Conservation (phyloP, 2,329 filamentous ascomycete genomes). For the Akanthomyces muscarius region DNA sequence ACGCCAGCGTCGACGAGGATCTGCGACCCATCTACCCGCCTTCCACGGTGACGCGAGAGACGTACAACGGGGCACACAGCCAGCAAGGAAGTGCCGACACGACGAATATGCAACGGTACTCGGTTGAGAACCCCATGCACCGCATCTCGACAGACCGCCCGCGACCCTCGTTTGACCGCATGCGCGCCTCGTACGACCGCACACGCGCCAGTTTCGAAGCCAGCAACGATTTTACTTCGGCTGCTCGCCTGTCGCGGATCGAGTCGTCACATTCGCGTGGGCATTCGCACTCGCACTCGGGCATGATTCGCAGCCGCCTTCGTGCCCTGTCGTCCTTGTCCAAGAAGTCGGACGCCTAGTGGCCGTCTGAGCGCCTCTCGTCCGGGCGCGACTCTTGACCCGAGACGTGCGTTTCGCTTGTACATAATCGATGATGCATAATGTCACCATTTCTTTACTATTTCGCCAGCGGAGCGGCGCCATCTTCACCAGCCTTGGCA, state of each 20-base stretch:
- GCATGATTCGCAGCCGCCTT: constrained; percentile 35
- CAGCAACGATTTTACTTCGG: constrained; percentile 87
- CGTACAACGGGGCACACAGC: constrained; percentile 67
- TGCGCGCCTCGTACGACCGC: constrained; percentile 82
- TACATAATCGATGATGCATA: constrained; percentile 30
- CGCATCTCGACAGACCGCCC: constrained; percentile 63
- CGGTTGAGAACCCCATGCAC: constrained; percentile 46
- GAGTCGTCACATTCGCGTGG: constrained; percentile 63
- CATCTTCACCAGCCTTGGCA: not conserved
- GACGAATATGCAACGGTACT: constrained; percentile 58
- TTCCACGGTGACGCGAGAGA: constrained; percentile 74
- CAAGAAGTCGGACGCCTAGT: constrained; percentile 38
- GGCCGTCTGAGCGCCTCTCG: constrained; percentile 23
- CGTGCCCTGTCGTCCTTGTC: constrained; percentile 39
- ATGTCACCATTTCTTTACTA: constrained; percentile 24
- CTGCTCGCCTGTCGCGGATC: constrained; percentile 76
- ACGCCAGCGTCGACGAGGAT: constrained; percentile 75
- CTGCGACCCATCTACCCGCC: constrained; percentile 90
- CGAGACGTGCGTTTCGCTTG: constrained; percentile 19
- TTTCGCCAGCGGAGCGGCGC: constrained; percentile 5
- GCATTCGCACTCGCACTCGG: constrained; percentile 18
- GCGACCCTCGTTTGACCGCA: constrained; percentile 81
- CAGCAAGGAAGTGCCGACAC: constrained; percentile 94
- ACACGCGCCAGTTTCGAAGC: constrained; percentile 80
- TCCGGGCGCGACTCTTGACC: constrained; percentile 16